phyloP scores from a whole-genome alignment of 2,329 filamentous ascomycete genomes.

The Hypoxylon sp. region DNA sequence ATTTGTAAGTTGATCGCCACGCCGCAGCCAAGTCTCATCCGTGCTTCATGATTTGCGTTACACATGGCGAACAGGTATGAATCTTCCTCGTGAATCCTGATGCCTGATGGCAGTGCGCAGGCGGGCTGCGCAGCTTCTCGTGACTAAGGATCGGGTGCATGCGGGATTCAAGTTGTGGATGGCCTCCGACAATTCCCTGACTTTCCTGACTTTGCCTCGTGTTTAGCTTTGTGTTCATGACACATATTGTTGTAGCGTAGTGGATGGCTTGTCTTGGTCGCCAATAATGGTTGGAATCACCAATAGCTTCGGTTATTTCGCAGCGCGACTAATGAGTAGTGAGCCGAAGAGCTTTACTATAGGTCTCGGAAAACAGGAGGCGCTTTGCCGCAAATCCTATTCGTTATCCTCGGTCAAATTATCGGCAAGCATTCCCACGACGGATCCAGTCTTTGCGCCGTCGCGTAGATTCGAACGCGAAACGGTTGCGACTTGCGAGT shows the following conservation, averaged over 20 bases:
- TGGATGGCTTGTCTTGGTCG: constrained; percentile 28
- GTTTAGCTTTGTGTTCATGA: constrained; percentile 30
- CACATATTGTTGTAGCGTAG: constrained; percentile 26
- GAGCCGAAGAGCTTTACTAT: constrained; percentile 27
- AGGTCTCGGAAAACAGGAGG: constrained; percentile 17
- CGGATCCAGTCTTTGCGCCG: constrained; percentile 11
- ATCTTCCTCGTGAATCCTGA: constrained; percentile 32
- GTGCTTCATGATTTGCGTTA: constrained; percentile 37
- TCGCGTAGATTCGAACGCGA: constrained; percentile 41
- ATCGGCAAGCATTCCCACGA: constrained; percentile 32
- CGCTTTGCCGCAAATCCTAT: constrained; percentile 22
- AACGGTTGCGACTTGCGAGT: constrained; percentile 32
- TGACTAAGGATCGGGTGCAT: constrained; percentile 34
- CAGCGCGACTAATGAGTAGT: constrained; percentile 31
- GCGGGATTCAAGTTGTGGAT: constrained; percentile 29
- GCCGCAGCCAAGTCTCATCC: constrained; percentile 29
- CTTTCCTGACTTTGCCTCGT: constrained; percentile 23
- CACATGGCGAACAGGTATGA: constrained; percentile 40
- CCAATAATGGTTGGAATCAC: constrained; percentile 26
- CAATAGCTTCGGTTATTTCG: constrained; percentile 39
- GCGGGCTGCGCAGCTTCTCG: constrained; percentile 31
- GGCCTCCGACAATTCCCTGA: constrained; percentile 34
- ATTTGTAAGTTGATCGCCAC: constrained; percentile 34
- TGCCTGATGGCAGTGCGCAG: constrained; percentile 34
- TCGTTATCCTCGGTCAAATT: constrained; percentile 36